Evolutionary conservation across 768 basidiomycete genomes (phyloP), one percentile per base, ranked within the genome.

Genomic region (Gloeopeniophorella convolvens): DNA sequence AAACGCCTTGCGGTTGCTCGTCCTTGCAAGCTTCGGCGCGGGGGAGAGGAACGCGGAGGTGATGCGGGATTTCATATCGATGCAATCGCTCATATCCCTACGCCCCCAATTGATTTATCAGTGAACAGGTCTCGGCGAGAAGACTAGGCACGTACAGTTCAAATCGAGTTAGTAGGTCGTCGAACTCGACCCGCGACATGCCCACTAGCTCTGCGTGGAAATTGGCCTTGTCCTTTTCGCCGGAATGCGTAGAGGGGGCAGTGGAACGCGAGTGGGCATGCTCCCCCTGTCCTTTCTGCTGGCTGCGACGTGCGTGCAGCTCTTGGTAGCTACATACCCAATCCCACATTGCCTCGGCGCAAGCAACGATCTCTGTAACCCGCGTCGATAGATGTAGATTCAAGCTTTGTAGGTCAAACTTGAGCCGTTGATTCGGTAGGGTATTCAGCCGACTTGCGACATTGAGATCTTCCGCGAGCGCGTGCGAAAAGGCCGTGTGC

Each of bases 301-400:
- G 52, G 31, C 34, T 30, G 23, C 27, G 45, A 30, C 36, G 33
- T 21, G 47, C 45, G 52, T 42, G 20, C 21, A 24, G 41, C n/a
- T 51, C 61, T 66, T 80, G 80, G 52, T 73, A 74, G 21, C 73
- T 73, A 18, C 68, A 60, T 3, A 87, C 74, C 77, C 80, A 87
- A 47, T 84, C 83, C 86, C 86, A 89, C 84, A 88, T 88, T 26
- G 79, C 71, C 64, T 88, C 86, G 0, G 79, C 72, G 58, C 84
- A 87, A 7, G 73, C 83, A 12, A 86, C 56, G n/a, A 87, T 72
- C 61, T 85, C 85, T 50, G 75, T 72, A 8, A 76, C 75, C 12
- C 82, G 72, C 55, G 79, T 50, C 15, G 74, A 68, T n/a, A 89
- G 70, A 64, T 84, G 83, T 51, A 85, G 63, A 59, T 83, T 82